phyloP scores from a whole-genome alignment of 169 alveolate species.

The Plasmodium vinckei region DNA sequence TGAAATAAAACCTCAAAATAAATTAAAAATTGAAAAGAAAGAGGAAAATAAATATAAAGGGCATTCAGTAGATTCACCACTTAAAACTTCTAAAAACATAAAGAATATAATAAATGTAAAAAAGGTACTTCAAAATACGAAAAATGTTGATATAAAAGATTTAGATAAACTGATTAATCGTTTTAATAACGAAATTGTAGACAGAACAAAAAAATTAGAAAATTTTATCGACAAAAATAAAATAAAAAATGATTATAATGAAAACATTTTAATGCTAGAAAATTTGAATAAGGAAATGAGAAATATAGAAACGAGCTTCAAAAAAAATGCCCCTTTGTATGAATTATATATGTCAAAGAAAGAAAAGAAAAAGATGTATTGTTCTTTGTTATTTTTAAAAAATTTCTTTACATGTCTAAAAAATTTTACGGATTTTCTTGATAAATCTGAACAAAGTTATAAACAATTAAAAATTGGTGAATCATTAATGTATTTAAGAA shows the following conservation, averaged over 20 bases:
- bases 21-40: constrained; percentile 11
- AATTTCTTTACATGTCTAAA: constrained; percentile 68
- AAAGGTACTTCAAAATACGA: constrained; percentile 48
- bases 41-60: constrained; percentile 1
- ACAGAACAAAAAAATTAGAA: constrained; percentile 65
- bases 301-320: constrained; percentile 12
- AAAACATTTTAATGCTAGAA: constrained; percentile 42
- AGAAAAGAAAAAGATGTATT: constrained; percentile 64
- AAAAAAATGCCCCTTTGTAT: constrained; percentile 9
- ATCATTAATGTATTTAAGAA: constrained; percentile 51
- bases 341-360: constrained; percentile 47
- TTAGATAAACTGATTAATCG: constrained; percentile 38
- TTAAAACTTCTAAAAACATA: constrained; percentile 21
- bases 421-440: constrained; percentile 24
- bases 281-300: constrained; percentile 58
- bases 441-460: constrained; percentile 49
- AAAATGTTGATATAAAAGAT: constrained; percentile 58
- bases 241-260: constrained; percentile 64
- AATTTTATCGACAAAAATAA: constrained; percentile 45
- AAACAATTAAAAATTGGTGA: constrained; percentile 49
- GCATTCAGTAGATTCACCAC: neutral
- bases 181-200: constrained; percentile 51
- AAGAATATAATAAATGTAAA: constrained; percentile 35
- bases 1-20: neutral
- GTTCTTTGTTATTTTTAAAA: constrained; percentile 52